phyloP scores from a whole-genome alignment of 768 basidiomycete genomes.

The Myochromella boudieri region DNA sequence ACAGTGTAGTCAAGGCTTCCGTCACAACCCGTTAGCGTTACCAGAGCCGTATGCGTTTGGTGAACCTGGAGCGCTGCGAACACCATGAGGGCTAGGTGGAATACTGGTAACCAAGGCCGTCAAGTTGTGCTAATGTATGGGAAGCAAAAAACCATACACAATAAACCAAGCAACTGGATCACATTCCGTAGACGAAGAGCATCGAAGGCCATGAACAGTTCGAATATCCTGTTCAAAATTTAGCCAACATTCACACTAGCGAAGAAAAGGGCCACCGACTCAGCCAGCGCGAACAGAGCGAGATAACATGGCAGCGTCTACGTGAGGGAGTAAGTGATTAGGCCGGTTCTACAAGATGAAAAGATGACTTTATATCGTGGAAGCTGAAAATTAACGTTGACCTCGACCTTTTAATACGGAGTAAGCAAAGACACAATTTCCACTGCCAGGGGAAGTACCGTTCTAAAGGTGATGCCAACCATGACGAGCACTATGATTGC shows the following conservation, averaged over 20 bases:
- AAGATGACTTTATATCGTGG: constrained; percentile 52
- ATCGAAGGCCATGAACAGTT: constrained; percentile 78
- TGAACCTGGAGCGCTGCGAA: constrained; percentile 76
- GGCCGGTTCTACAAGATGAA: neutral
- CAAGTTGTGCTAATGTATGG: neutral
- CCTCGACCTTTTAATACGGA: constrained; percentile 43
- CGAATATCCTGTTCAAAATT: constrained; percentile 62
- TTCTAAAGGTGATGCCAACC: constrained; percentile 69
- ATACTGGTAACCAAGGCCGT: constrained; percentile 42
- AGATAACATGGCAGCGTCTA: constrained; percentile 85
- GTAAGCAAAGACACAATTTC: constrained; percentile 1
- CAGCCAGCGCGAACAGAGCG: constrained; percentile 79
- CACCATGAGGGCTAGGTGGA: constrained; percentile 73
- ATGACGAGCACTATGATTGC: constrained; percentile 73
- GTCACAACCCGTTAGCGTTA: constrained; percentile 34
- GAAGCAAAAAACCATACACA: constrained; percentile 41
- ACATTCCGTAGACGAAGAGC: constrained; percentile 78
- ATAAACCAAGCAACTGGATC: constrained; percentile 75
- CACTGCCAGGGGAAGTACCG: constrained; percentile 39
- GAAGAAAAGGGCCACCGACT: constrained; percentile 43
- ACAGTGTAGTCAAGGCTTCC: constrained; percentile 36
- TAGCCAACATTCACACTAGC: constrained; percentile 5
- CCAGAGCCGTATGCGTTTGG: constrained; percentile 67
- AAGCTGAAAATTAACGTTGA: constrained; percentile 40
- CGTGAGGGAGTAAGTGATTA: constrained; percentile 2